A percentile compares a stretch with the other conserved stretches of the same genome.
These are phyloP conservation scores for Dothiorella sarmentorum DNA, from an alignment of 2,329 filamentous ascomycete genomes.

Conservation along the genomic window DNA sequence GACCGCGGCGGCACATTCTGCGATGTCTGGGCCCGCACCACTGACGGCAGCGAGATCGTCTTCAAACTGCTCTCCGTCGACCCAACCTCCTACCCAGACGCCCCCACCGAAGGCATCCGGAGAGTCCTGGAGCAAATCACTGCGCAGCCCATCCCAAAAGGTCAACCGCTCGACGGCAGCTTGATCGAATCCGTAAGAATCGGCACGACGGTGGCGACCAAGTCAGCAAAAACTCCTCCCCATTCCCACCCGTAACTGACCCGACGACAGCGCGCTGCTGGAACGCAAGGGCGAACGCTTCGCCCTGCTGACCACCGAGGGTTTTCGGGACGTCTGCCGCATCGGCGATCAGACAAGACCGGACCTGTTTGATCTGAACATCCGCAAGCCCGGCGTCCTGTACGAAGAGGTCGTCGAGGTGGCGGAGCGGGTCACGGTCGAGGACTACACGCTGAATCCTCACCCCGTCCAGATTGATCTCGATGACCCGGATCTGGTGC, in stretches of 20 bases:
- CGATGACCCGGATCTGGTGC: conserved; percentile 18
- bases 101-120: conserved; percentile 33
- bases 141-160: conserved; percentile 22
- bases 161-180: conserved; percentile 24
- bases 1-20: conserved; percentile 17
- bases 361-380: conserved; percentile 27
- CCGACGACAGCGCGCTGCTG: conserved; percentile 27
- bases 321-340: conserved; percentile 22
- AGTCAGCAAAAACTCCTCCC: conserved; percentile 1
- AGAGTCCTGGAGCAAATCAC: conserved; percentile 26
- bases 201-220: conserved; percentile 27
- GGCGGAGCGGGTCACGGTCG: conserved; percentile 26
- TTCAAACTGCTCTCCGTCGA: conserved; percentile 32
- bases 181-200: conserved; percentile 25
- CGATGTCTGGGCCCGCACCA: conserved; percentile 15
- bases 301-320: conserved; percentile 24
- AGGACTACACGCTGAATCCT: conserved; percentile 25
- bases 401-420: conserved; percentile 25
- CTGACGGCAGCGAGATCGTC: conserved; percentile 22
- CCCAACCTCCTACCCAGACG: conserved; percentile 31
- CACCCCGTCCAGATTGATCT: conserved; percentile 14
- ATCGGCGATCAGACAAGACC: conserved; percentile 29
- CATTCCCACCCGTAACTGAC: neutral
- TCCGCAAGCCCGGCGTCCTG: conserved; percentile 24
- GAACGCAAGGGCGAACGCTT: conserved; percentile 22